Conservation (phyloP, 1,139 yeast species). For the Yamadazyma atmosphaerica region DNA sequence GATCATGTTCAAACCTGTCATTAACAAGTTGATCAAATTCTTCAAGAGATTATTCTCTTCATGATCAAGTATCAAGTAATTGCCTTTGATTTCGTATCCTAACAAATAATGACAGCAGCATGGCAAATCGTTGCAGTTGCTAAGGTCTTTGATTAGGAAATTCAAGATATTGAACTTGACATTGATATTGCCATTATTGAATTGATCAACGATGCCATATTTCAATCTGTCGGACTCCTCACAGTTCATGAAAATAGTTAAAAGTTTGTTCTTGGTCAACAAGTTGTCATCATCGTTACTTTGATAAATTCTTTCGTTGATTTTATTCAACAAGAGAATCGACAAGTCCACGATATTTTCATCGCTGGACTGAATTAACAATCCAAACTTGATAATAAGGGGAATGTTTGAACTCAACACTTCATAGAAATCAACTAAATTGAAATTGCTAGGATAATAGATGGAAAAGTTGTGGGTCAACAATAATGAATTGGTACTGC, state of each 20-base stretch:
- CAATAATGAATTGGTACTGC: slow-evolving; percentile 17
- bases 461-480: slow-evolving; percentile 25
- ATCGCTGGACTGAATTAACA: slow-evolving; percentile 64
- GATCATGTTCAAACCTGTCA: slow-evolving; percentile 45
- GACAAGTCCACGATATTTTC: slow-evolving; percentile 52
- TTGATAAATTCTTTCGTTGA: slow-evolving; percentile 52
- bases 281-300: slow-evolving; percentile 32
- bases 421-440: slow-evolving; percentile 65
- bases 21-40: slow-evolving; percentile 51
- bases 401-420: slow-evolving; percentile 68
- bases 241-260: slow-evolving; percentile 70
- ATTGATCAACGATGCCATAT: slow-evolving; percentile 69
- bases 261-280: slow-evolving; percentile 59
- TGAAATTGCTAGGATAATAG: slow-evolving; percentile 53
- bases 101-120: slow-evolving; percentile 73
- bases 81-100: slow-evolving; percentile 57
- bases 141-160: slow-evolving; percentile 55
- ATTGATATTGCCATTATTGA: slow-evolving; percentile 49
- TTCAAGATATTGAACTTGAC: slow-evolving; percentile 60
- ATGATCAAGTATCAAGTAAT: slow-evolving; percentile 21
- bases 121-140: slow-evolving; percentile 39
- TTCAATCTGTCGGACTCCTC: slow-evolving; percentile 73
- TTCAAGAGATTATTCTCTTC: slow-evolving; percentile 41
- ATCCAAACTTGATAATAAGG: slow-evolving; percentile 65
- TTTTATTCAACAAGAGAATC: slow-evolving; percentile 50